Percentiles rank a stretch among this genome's conserved stretches.
Evolutionary conservation across 805 yeast genomes (phyloP).

Genomic region (Candida alai): DNA sequence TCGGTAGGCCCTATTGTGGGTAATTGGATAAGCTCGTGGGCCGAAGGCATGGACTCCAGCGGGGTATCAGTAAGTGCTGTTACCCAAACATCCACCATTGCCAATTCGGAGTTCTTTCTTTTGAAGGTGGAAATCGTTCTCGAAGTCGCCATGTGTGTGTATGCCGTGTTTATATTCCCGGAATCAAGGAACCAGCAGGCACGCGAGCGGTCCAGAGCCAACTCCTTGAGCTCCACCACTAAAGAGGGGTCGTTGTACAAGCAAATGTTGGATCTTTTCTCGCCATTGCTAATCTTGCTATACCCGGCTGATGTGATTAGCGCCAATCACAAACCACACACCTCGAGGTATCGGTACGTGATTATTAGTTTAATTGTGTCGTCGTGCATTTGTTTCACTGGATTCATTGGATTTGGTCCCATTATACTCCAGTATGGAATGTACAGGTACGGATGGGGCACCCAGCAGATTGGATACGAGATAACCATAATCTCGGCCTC

Average conservation of each 20-base stretch:
- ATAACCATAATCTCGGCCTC: conserved; percentile 40
- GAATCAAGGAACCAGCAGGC: conserved; percentile 58
- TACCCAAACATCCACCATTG: conserved; percentile 3
- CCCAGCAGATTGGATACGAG: conserved; percentile 49
- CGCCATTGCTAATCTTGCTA: conserved; percentile 51
- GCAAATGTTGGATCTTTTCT: conserved; percentile 18
- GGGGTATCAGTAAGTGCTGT: neutral
- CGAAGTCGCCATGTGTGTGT: conserved; percentile 24
- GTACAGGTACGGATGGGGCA: conserved; percentile 47
- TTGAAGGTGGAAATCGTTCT: conserved; percentile 21
- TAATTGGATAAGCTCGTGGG: conserved; percentile 3
- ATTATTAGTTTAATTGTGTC: conserved; percentile 42
- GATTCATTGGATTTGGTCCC: conserved; percentile 33
- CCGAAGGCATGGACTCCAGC: neutral
- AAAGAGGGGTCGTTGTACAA: too few species aligned
- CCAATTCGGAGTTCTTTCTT: conserved; percentile 5
- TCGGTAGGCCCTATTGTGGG: conserved; percentile 53
- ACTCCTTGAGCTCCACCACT: conserved; percentile 8
- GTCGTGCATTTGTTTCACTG: conserved; percentile 30
- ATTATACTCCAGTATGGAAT: conserved; percentile 49
- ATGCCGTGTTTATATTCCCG: conserved; percentile 34
- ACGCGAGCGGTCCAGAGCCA: conserved; percentile 29
- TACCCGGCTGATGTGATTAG: conserved; percentile 34
- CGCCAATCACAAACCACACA: conserved; percentile 10
- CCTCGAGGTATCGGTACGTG: conserved; percentile 16